Evolutionary conservation across 805 yeast species (phyloP).

Genomic region (Metschnikowia koreensis): DNA sequence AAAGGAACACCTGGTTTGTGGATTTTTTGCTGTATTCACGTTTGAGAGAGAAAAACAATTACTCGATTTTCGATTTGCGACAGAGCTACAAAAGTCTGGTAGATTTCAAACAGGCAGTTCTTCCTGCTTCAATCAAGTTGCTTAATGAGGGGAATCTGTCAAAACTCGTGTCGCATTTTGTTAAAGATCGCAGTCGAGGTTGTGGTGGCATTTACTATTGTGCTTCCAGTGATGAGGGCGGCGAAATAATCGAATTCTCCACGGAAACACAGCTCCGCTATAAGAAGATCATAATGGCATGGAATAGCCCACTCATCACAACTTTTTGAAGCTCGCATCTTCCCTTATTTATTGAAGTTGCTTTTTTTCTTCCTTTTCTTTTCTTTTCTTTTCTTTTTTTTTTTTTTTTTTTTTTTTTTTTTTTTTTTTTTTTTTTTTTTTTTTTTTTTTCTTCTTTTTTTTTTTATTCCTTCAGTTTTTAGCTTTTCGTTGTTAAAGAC

Average conservation of each 20-base stretch:
- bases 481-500: no score
- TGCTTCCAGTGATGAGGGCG: conserved; percentile 15
- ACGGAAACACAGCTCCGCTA: conserved; percentile 2
- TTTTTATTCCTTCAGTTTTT: no score
- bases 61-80: conserved; percentile 11
- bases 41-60: conserved; percentile 8
- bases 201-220: conserved; percentile 18
- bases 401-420: not conserved
- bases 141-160: conserved; percentile 5
- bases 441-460: no score
- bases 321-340: not conserved
- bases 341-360: no score
- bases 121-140: conserved; percentile 14
- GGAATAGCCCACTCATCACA: conserved; percentile 8
- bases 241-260: conserved; percentile 9
- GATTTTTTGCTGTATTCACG: conserved; percentile 13
- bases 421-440: no score
- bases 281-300: conserved; percentile 9
- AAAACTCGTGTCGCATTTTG: conserved; percentile 8
- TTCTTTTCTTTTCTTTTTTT: no score
- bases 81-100: conserved; percentile 9
- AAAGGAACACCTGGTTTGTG: conserved; percentile 15
- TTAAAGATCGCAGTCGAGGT: conserved; percentile 12
- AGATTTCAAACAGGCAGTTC: conserved; percentile 8
- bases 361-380: no score